phyloP scores from a whole-genome alignment of 306 rosid genomes.

The Gleditsia sinensis region DNA sequence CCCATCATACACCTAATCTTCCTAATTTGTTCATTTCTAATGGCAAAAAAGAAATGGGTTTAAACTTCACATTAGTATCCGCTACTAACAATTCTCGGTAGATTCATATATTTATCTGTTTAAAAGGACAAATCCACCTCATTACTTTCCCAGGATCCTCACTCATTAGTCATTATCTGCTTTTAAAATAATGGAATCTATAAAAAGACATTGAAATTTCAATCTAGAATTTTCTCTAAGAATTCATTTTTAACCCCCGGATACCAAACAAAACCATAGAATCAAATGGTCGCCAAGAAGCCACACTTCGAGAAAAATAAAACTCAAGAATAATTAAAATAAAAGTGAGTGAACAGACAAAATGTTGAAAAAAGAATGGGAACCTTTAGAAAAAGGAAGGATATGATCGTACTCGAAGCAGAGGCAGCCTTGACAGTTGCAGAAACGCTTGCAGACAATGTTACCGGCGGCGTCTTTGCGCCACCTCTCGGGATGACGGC shows the following conservation, averaged over 20 bases:
- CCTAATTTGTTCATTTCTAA: not conserved
- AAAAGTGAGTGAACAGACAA: not conserved
- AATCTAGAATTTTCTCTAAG: not conserved
- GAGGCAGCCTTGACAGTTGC: constrained; percentile 89
- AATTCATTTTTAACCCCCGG: not conserved
- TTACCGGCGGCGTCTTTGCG: constrained; percentile 93
- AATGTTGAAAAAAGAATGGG: not conserved
- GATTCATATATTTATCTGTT: not conserved
- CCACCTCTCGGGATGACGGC: constrained; percentile 98
- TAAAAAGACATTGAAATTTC: not conserved
- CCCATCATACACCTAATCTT: not conserved
- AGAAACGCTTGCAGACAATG: constrained; percentile 88
- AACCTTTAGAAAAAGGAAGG: constrained; percentile 88
- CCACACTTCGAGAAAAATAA: not conserved
- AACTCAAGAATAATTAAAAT: not conserved
- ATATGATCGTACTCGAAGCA: constrained; percentile 96
- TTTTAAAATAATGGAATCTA: not conserved
- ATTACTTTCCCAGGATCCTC: not conserved
- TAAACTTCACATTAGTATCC: not conserved
- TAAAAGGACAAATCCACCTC: not conserved
- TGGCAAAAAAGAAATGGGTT: not conserved
- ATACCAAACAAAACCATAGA: not conserved
- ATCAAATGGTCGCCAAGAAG: not conserved
- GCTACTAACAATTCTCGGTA: not conserved
- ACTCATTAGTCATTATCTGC: not conserved